Evolutionary conservation across 2,329 filamentous ascomycete genomes (phyloP).

Genomic region (Cordyceps farinosa): DNA sequence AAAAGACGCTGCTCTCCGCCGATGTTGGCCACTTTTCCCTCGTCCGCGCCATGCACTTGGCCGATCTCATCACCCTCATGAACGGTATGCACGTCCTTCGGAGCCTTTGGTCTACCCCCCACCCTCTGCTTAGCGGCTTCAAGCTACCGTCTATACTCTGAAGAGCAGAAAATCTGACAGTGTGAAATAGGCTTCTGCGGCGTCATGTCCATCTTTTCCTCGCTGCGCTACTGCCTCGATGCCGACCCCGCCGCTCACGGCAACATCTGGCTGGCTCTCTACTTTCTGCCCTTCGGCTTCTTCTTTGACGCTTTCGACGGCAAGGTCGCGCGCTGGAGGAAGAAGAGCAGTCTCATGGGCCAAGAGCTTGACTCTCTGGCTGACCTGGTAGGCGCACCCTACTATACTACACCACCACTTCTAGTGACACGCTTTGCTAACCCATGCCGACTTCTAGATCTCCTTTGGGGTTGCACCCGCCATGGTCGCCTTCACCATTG

Average conservation of each 20-base stretch:
- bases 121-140: background rate
- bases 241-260: conserved; percentile 61
- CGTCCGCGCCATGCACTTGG: conserved; percentile 68
- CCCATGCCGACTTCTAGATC: conserved; percentile 53
- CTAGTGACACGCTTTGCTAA: background rate
- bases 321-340: conserved; percentile 91
- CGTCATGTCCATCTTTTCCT: conserved; percentile 93
- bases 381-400: conserved; percentile 66
- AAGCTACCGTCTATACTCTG: conserved; percentile 12
- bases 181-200: conserved; percentile 67
- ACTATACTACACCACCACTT: too few species aligned
- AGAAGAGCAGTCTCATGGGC: conserved; percentile 96
- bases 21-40: conserved; percentile 72
- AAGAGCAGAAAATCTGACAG: background rate
- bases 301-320: conserved; percentile 99
- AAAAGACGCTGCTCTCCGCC: conserved; percentile 67
- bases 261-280: conserved; percentile 78
- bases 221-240: conserved; percentile 80
- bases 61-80: conserved; percentile 79
- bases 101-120: background rate
- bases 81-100: conserved; percentile 51
- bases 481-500: conserved; percentile 81
- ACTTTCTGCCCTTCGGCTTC: conserved; percentile 84
- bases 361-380: conserved; percentile 95
- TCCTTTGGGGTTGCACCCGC: conserved; percentile 93